These are phyloP conservation scores for Centrapalus pauciflorus DNA, from an alignment of 129 eudicot genomes.

Conservation along the genomic window DNA sequence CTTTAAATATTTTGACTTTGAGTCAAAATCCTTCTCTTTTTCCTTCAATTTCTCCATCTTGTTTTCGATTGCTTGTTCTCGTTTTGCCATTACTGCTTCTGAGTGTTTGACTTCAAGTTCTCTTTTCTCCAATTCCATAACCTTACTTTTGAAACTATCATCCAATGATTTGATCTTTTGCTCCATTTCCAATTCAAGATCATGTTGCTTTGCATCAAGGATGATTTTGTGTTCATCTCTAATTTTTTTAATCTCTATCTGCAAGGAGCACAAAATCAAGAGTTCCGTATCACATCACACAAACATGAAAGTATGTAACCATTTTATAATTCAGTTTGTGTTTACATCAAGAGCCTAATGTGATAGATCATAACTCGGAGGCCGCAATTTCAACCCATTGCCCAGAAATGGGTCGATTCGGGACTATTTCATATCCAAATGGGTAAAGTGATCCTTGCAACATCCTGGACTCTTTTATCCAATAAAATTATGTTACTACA, in stretches of 20 bases:
- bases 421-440: too few relatives aligned
- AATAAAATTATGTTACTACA: too few relatives aligned
- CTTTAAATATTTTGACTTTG: constrained; percentile 57
- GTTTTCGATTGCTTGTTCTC: constrained; percentile 81
- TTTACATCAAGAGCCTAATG: too few relatives aligned
- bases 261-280: too few relatives aligned
- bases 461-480: too few relatives aligned
- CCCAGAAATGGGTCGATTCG: too few relatives aligned
- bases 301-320: too few relatives aligned
- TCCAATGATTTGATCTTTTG: constrained; percentile 59
- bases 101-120: constrained; percentile 69
- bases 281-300: background rate
- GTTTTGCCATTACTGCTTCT: constrained; percentile 71
- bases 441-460: background rate
- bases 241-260: constrained; percentile 83
- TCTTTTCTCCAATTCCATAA: constrained; percentile 60
- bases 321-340: too few relatives aligned
- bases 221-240: constrained; percentile 73
- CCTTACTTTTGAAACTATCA: constrained; percentile 60
- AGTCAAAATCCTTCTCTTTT: constrained; percentile 63
- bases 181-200: constrained; percentile 77
- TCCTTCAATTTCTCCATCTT: constrained; percentile 70
- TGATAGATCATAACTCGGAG: too few relatives aligned
- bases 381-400: too few relatives aligned
- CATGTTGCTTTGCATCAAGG: constrained; percentile 53